phyloP scores from a whole-genome alignment of 257 asterid species.

The Nicotiana paniculata region DNA sequence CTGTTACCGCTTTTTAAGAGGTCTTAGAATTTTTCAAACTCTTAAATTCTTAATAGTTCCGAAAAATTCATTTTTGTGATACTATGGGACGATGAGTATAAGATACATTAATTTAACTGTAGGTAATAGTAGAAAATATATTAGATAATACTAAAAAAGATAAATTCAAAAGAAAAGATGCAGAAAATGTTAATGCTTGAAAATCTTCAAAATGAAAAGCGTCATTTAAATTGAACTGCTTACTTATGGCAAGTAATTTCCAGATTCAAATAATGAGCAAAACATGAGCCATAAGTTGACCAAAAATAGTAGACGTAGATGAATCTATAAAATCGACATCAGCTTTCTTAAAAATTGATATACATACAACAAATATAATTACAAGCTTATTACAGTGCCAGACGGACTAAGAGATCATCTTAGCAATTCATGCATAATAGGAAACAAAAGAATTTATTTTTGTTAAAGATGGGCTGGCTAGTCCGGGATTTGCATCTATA shows the following conservation, averaged over 20 bases:
- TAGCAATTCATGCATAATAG: no score
- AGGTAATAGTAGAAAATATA: no score
- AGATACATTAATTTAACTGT: neutral
- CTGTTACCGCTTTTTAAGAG: constrained; percentile 4
- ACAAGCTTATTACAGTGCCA: no score
- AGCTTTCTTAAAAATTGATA: neutral
- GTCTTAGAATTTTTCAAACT: neutral
- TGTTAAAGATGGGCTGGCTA: no score
- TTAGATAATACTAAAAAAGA: no score
- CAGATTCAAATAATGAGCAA: neutral
- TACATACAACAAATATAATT: no score
- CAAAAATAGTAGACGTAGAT: neutral
- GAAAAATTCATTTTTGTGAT: neutral
- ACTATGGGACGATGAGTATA: neutral
- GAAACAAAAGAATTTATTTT: no score
- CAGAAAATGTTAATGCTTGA: no score
- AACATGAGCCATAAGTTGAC: neutral
- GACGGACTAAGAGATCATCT: no score
- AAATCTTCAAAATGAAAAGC: no score
- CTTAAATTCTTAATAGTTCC: neutral
- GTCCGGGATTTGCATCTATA: no score
- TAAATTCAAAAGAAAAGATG: no score
- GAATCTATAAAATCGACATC: neutral
- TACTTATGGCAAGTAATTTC: neutral
- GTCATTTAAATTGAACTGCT: neutral